Evolutionary conservation across 257 asterid genomes (phyloP), one percentile per base, ranked within the genome.

Genomic region (Solanum ossicruentum): DNA sequence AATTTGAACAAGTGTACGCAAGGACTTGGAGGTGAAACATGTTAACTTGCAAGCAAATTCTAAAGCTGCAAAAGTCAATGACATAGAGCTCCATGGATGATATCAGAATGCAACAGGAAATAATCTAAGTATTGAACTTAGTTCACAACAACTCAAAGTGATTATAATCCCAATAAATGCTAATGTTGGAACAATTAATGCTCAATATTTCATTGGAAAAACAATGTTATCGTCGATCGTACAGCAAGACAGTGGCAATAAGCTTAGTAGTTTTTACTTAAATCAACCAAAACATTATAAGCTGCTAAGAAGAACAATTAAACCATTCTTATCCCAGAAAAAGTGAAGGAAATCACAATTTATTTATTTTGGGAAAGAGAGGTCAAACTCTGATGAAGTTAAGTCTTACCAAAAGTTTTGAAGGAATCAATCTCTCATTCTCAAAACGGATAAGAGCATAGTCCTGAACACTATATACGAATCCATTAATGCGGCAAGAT

Each of bases 341-440:
- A 55, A 65, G 49, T 5, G 4, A 51, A 83, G 85, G 36, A 83
- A 67, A 83, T 18, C 55, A 66, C 23, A 66, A 56, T 10, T 18
- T 66, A 15, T 15, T 66, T 41, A 66, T 32, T 51, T 51, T 83
- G 17, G 63, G 32, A 83, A 51, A 17, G 21, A 49, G 39, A 86
- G 45, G 60, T 36, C 61, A 23, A 84, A 85, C 61, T 23, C 45
- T 26, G 21, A 51, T 16, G 45, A 51, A 77, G 26, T 84, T 18
- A 90, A 84, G 88, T 84, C 90, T 91, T 81, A 94, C 99, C 98
- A 92, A 97, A 85, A 96, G 89, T 87, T 91, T 93, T 41, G 98
- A 93, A 80, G 99, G 99, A 83, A 91, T 83, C 84, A 90, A 82
- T 89, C 89, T 93, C 86, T 83, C 92, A 82, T 90, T 89, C 86